Percentiles rank a stretch among this genome's conserved stretches.
Evolutionary conservation across 2,329 filamentous ascomycete species (phyloP).

Genomic region (Colletotrichum scovillei): DNA sequence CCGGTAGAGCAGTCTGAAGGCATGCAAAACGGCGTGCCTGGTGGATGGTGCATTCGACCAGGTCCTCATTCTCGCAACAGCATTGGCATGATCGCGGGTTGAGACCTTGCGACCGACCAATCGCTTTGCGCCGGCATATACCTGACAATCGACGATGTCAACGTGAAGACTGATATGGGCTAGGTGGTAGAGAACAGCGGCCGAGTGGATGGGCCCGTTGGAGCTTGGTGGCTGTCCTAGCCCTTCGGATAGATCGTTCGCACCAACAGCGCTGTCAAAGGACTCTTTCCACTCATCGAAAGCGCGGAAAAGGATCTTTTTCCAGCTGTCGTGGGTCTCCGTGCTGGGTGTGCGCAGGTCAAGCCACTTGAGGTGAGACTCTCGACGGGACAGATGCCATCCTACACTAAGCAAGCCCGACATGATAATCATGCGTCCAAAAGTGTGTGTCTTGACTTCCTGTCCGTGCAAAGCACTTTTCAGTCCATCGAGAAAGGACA

Average conservation of each 20-base stretch:
- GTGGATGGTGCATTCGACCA: slow-evolving; percentile 84
- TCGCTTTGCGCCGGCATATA: slow-evolving; percentile 83
- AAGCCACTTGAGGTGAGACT: slow-evolving; percentile 85
- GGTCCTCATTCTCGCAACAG: slow-evolving; percentile 78
- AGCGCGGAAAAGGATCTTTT: slow-evolving; percentile 78
- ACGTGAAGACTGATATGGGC: slow-evolving; percentile 91
- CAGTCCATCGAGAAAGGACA: slow-evolving; percentile 85
- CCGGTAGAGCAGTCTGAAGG: slow-evolving; percentile 82
- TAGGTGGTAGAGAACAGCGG: slow-evolving; percentile 84
- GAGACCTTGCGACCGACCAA: slow-evolving; percentile 84
- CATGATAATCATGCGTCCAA: slow-evolving; percentile 91
- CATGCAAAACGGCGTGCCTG: slow-evolving; percentile 85
- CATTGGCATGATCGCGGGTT: slow-evolving; percentile 77
- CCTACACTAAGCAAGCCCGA: slow-evolving; percentile 89
- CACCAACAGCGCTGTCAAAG: slow-evolving; percentile 77
- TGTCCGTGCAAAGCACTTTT: slow-evolving; percentile 86
- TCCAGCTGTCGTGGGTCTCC: slow-evolving; percentile 79
- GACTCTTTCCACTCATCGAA: slow-evolving; percentile 91
- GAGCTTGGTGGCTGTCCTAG: slow-evolving; percentile 63
- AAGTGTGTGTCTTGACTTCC: slow-evolving; percentile 85
- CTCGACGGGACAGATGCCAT: slow-evolving; percentile 90
- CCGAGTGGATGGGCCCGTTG: slow-evolving; percentile 78
- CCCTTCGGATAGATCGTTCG: slow-evolving; percentile 45
- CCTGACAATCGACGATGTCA: slow-evolving; percentile 89
- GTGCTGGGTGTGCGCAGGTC: slow-evolving; percentile 72